Evolutionary conservation across 2,329 filamentous ascomycete genomes (phyloP).

Genomic region (Pyrenochaeta sp.): DNA sequence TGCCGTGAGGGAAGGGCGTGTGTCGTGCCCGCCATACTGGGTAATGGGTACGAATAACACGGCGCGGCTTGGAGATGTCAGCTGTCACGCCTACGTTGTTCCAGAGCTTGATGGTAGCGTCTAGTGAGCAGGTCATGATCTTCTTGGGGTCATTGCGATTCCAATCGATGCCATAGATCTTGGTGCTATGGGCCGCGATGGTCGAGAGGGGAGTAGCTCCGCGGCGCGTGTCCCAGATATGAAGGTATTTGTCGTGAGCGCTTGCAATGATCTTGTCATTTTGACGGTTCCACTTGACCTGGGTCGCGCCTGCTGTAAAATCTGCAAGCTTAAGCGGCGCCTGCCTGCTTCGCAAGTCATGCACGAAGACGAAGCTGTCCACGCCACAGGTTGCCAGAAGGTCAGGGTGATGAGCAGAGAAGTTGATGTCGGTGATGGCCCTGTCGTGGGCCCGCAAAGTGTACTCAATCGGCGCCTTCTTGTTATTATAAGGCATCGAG

Average conservation of each 20-base stretch:
- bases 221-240: slow-evolving; percentile 89
- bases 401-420: slow-evolving; percentile 91
- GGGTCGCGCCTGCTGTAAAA: slow-evolving; percentile 92
- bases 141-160: slow-evolving; percentile 77
- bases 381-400: slow-evolving; percentile 89
- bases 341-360: slow-evolving; percentile 75
- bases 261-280: slow-evolving; percentile 88
- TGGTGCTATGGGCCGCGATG: slow-evolving; percentile 87
- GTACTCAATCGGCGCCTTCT: slow-evolving; percentile 85
- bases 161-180: slow-evolving; percentile 97
- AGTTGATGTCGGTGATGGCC: slow-evolving; percentile 96
- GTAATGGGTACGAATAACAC: slow-evolving; percentile 81
- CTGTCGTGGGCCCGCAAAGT: slow-evolving; percentile 85
- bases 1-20: slow-evolving; percentile 85
- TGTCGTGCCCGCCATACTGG: slow-evolving; percentile 92
- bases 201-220: slow-evolving; percentile 80
- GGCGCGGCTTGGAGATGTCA: slow-evolving; percentile 48
- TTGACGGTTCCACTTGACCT: slow-evolving; percentile 93
- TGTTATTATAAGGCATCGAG: slow-evolving; percentile 59
- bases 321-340: slow-evolving; percentile 71
- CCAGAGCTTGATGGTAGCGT: slow-evolving; percentile 94
- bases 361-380: slow-evolving; percentile 91
- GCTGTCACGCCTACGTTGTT: slow-evolving; percentile 72
- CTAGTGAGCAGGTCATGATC: slow-evolving; percentile 86
- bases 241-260: slow-evolving; percentile 85